Evolutionary conservation across 768 basidiomycete genomes (phyloP).

Genomic region (Calvatia gigantea): DNA sequence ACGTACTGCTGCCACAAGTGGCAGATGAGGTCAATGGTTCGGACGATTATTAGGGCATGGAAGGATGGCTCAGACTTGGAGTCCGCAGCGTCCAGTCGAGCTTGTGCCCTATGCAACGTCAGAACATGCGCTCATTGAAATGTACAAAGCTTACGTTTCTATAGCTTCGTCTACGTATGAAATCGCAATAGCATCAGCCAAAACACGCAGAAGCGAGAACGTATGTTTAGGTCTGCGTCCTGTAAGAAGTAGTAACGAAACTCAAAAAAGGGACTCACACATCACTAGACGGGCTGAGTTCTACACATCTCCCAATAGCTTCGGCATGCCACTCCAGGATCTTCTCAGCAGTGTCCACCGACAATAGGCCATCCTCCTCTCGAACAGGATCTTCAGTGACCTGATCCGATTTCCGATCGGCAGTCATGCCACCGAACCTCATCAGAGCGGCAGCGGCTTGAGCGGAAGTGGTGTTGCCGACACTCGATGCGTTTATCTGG

Average conservation of each 20-base stretch:
- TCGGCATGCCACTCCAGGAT: conserved; percentile 99
- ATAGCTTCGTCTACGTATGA: conserved; percentile 89
- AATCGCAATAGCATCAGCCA: conserved; percentile 82
- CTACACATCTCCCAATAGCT: conserved; percentile 90
- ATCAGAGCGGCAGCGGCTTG: conserved; percentile 87
- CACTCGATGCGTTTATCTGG: conserved; percentile 73
- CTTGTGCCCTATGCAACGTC: conserved; percentile 51
- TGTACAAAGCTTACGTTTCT: conserved; percentile 65
- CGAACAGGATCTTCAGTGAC: conserved; percentile 63
- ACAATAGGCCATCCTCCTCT: conserved; percentile 82
- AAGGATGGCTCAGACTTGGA: conserved; percentile 78
- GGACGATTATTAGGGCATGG: conserved; percentile 60
- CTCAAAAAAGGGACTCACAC: conserved; percentile 55
- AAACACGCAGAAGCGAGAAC: conserved; percentile 73
- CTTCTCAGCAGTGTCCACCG: conserved; percentile 73
- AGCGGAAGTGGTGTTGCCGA: conserved; percentile 66
- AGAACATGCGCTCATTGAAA: background rate
- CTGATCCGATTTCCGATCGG: conserved; percentile 47
- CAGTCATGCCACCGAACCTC: conserved; percentile 81
- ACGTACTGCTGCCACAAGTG: conserved; percentile 98
- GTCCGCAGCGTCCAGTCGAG: conserved; percentile 71
- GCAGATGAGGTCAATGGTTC: conserved; percentile 79
- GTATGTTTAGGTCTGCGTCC: conserved; percentile 80
- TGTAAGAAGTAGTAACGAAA: conserved; percentile 6
- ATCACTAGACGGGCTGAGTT: conserved; percentile 77